Percentiles rank a stretch among this genome's conserved stretches.
Evolutionary conservation across 2,329 filamentous ascomycete species (phyloP).

Genomic region (Xylaria sp.): DNA sequence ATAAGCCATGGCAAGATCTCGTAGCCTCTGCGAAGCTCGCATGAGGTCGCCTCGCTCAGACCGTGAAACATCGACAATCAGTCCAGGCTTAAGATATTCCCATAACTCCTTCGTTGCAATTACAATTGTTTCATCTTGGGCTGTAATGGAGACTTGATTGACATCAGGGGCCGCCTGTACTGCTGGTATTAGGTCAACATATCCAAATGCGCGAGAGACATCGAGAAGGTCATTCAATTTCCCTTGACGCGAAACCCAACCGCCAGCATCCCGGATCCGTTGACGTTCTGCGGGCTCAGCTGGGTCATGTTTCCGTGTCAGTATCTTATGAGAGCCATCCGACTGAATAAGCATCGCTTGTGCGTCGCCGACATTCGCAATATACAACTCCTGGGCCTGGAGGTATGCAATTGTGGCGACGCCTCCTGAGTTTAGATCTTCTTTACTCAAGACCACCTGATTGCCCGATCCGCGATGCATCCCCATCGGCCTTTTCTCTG

Average conservation of each 20-base stretch:
- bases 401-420: conserved; percentile 93
- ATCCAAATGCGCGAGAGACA: conserved; percentile 94
- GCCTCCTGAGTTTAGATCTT: conserved; percentile 87
- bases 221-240: conserved; percentile 90
- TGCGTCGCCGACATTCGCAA: conserved; percentile 94
- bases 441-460: conserved; percentile 80
- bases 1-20: conserved; percentile 94
- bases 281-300: conserved; percentile 83
- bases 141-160: conserved; percentile 75
- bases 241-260: conserved; percentile 93
- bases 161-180: conserved; percentile 91
- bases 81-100: conserved; percentile 89
- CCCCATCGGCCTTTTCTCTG: conserved; percentile 72
- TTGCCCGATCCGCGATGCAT: conserved; percentile 74
- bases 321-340: conserved; percentile 79
- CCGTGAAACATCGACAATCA: conserved; percentile 89
- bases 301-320: conserved; percentile 93
- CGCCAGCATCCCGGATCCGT: conserved; percentile 90
- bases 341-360: conserved; percentile 95
- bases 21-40: conserved; percentile 91
- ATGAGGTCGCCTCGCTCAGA: conserved; percentile 89
- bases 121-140: conserved; percentile 92
- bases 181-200: conserved; percentile 88
- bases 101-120: conserved; percentile 92
- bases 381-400: conserved; percentile 85